Evolutionary conservation across 192 early-diverging fungal species (phyloP), one percentile per base, ranked within the genome.

Genomic region (Umbelopsis sp.): DNA sequence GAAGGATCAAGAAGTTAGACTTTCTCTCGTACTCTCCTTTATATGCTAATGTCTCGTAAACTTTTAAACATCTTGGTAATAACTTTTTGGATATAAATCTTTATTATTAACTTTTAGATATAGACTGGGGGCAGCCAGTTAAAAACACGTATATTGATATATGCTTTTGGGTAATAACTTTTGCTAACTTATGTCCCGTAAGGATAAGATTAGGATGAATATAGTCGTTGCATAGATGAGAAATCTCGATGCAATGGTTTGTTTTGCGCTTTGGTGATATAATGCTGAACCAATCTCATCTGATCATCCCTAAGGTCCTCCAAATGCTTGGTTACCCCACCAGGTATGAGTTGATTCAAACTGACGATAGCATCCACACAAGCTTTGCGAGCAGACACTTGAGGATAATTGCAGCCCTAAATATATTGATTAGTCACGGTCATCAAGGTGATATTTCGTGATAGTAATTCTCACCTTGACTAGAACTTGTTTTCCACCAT

Each of bases 261-360:
- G 56, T 32, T 62, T 62, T 62, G 56, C 17, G 56, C 56, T 54
- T 76, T 80, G 24, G 54, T 49, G 22, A 71, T 69, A 74, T 81
- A 81, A 34, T 74, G 71, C 22, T 50, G 65, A 21, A 81, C 66
- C 11, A 81, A 45, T 47, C 68, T 77, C 50, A 74, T 45, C 53
- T 81, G 79, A 71, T 81, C 79, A 22, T 76, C 71, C 21, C 79
- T 31, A n/a, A 81, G 68, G 51, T 77, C 79, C 26, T 68, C 38
- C 26, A 81, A 54, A 20, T 69, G 74, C 5, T 38, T 45, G 67
- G 66, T 77, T 6, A 81, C 34, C 47, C 66, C 69, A 53, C 71
- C 79, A 24, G 75, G 75, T n/a, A 77, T 25, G 11, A 77, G 34
- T 59, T 81, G 72, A 45, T 81, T 72, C 41, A 81, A 81, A 25